These are phyloP conservation scores for Fomes fomentarius DNA, from an alignment of 1,284 basidiomycete species.

Conservation along the genomic window DNA sequence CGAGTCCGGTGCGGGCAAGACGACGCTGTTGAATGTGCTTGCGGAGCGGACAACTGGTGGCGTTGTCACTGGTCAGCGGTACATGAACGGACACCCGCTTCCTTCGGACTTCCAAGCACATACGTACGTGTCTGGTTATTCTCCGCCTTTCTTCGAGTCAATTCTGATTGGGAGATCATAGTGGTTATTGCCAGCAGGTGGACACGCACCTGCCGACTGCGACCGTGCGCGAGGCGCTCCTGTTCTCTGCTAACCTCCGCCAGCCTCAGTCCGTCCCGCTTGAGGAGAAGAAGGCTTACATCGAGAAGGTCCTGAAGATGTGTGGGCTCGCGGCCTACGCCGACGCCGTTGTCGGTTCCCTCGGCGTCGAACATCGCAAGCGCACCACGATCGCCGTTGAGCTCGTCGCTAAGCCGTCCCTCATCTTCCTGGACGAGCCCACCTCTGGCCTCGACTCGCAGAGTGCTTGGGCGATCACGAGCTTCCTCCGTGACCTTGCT, in stretches of 20 bases:
- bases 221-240: slow-evolving; percentile 85
- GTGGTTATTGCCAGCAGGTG: slow-evolving; percentile 81
- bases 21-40: slow-evolving; percentile 83
- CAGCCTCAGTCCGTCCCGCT: slow-evolving; percentile 71
- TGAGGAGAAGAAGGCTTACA: slow-evolving; percentile 81
- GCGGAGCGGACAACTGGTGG: slow-evolving; percentile 82
- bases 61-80: slow-evolving; percentile 77
- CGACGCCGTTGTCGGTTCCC: slow-evolving; percentile 77
- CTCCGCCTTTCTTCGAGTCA: slow-evolving; percentile 7
- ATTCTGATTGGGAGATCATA: slow-evolving; percentile 25
- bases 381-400: slow-evolving; percentile 85
- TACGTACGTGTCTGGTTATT: slow-evolving; percentile 43
- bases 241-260: slow-evolving; percentile 82
- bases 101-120: slow-evolving; percentile 78
- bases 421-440: slow-evolving; percentile 85
- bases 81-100: slow-evolving; percentile 77
- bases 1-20: slow-evolving; percentile 83
- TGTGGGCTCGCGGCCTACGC: slow-evolving; percentile 75
- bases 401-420: slow-evolving; percentile 74
- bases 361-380: slow-evolving; percentile 80
- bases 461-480: slow-evolving; percentile 85
- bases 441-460: slow-evolving; percentile 90
- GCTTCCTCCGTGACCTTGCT: slow-evolving; percentile 80
- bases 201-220: slow-evolving; percentile 75
- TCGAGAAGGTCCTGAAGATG: slow-evolving; percentile 79